Percentiles rank a stretch among this genome's conserved stretches.
Conservation (phyloP, 2,329 filamentous ascomycete genomes). For the Epichloe aotearoae region DNA sequence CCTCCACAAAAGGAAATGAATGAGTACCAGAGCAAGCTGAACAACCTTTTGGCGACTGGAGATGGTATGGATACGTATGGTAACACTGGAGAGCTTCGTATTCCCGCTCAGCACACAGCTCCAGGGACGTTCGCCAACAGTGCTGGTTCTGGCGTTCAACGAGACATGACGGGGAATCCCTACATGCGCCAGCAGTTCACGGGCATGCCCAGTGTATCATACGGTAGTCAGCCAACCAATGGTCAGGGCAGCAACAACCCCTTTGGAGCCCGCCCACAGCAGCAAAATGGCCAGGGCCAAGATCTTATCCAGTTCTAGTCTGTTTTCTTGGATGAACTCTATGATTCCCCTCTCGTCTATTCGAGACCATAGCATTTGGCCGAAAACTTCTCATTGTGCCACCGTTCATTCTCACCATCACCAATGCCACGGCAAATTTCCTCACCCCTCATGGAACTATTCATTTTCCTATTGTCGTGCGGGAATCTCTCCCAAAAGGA, state of each 20-base stretch:
- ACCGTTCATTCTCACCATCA: not conserved
- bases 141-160: conserved; percentile 65
- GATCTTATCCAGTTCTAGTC: conserved; percentile 51
- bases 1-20: conserved; percentile 40
- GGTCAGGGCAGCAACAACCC: conserved; percentile 42
- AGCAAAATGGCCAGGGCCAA: conserved; percentile 36
- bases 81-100: conserved; percentile 90
- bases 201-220: conserved; percentile 52
- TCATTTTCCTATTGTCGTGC: not conserved
- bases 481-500: not conserved
- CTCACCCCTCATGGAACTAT: not conserved
- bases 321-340: not conserved
- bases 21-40: conserved; percentile 63
- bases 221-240: conserved; percentile 39
- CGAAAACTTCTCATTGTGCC: not conserved
- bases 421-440: not conserved
- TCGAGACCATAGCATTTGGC: not conserved
- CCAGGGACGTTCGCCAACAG: conserved; percentile 96
- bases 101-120: conserved; percentile 91
- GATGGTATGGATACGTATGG: conserved; percentile 96
- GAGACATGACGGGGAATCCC: conserved; percentile 72
- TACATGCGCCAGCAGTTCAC: conserved; percentile 79
- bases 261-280: conserved; percentile 38
- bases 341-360: not conserved
- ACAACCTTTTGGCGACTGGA: conserved; percentile 70